Evolutionary conservation across 164 flowering plant genomes (phyloP).

Genomic region (Umbellularia californica): DNA sequence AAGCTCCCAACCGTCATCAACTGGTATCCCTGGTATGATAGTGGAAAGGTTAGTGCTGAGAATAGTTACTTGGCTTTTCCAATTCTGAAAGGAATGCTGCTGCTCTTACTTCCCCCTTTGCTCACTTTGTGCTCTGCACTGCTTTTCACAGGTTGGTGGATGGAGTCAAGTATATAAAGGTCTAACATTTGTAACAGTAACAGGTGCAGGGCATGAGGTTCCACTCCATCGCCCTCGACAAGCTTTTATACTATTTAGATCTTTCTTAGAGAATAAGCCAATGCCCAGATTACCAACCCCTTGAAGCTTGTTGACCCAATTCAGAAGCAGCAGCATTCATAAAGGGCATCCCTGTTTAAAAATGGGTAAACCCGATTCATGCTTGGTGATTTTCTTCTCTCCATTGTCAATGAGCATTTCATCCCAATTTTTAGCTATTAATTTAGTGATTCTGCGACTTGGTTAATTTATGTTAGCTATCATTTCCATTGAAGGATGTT

Average conservation of each 20-base stretch:
- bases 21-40: constrained; percentile 93
- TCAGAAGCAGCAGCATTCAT: constrained; percentile 11
- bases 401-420: not conserved
- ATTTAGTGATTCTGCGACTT: not conserved
- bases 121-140: not conserved
- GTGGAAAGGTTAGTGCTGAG: constrained; percentile 58
- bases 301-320: constrained; percentile 1
- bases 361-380: not conserved
- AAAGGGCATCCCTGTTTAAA: not conserved
- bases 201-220: constrained; percentile 96
- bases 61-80: not conserved
- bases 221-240: constrained; percentile 93
- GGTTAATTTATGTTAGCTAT: not conserved
- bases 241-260: constrained; percentile 78
- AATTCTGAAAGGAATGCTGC: not conserved
- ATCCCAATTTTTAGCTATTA: not conserved
- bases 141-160: constrained; percentile 77
- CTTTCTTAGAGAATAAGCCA: constrained; percentile 71
- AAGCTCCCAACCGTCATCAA: constrained; percentile 68
- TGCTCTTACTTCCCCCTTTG: not conserved
- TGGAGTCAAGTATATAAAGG: constrained; percentile 98
- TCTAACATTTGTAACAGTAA: constrained; percentile 73
- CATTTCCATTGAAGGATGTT: not conserved
- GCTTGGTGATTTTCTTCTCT: not conserved
- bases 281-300: constrained; percentile 39